A percentile compares a stretch with the other conserved stretches of the same genome.
Evolutionary conservation across 495 filamentous ascomycete species (phyloP).

Genomic region (Penicillium psychrofluorescens): DNA sequence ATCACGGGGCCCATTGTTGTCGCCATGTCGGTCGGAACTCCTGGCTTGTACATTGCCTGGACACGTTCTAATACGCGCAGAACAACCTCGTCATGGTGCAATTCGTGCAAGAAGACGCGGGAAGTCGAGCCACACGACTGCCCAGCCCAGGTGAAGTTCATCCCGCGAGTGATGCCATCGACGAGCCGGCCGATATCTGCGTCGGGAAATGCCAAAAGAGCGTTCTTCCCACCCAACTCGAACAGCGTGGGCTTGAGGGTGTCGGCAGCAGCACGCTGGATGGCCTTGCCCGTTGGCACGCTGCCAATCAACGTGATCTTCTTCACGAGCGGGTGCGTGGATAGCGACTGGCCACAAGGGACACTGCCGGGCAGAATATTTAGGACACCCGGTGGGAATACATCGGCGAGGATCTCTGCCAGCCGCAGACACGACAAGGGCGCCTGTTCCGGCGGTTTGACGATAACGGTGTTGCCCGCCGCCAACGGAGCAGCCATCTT

Average conservation of each 20-base stretch:
- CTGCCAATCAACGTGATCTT: conserved; percentile 61
- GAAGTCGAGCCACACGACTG: too few species aligned
- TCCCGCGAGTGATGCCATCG: conserved; percentile 50
- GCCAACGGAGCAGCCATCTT: conserved; percentile 56
- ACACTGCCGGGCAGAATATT: conserved; percentile 50
- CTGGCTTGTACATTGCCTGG: too few species aligned
- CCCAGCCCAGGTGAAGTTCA: too few species aligned
- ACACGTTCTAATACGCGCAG: too few species aligned
- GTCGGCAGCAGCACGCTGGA: conserved; percentile 38
- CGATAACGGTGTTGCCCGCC: conserved; percentile 54
- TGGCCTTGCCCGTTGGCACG: conserved; percentile 35
- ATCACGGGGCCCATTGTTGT: too few species aligned
- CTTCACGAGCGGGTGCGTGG: conserved; percentile 40
- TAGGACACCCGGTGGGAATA: conserved; percentile 49
- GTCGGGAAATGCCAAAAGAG: conserved; percentile 46
- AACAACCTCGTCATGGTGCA: too few species aligned
- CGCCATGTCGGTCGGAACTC: too few species aligned
- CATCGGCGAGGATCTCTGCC: conserved; percentile 42
- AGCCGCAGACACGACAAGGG: conserved; percentile 50
- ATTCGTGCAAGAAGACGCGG: too few species aligned
- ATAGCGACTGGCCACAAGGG: conserved; percentile 47
- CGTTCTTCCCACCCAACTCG: conserved; percentile 56
- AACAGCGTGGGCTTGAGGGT: conserved; percentile 51
- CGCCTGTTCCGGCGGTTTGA: conserved; percentile 56
- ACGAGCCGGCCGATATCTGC: conserved; percentile 45